These are phyloP conservation scores for Collybia sp. DNA, from an alignment of 768 basidiomycete species.

Conservation along the genomic window DNA sequence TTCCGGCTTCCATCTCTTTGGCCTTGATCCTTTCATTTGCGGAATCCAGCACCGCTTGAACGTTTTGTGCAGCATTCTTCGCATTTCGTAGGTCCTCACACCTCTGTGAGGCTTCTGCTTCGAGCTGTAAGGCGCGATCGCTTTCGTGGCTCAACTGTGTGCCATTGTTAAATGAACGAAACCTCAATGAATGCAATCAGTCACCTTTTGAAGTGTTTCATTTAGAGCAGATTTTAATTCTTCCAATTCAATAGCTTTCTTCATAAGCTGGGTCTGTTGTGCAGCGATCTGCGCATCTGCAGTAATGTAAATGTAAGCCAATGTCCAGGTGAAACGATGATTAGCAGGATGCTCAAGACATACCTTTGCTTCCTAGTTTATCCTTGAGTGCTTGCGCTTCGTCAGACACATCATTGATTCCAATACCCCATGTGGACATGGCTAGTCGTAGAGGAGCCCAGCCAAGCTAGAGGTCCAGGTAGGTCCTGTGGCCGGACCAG, in stretches of 20 bases:
- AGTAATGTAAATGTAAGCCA: too few relatives aligned
- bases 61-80: constrained; percentile 46
- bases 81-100: constrained; percentile 57
- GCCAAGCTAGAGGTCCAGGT: not conserved
- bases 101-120: constrained; percentile 41
- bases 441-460: constrained; percentile 12
- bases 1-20: constrained; percentile 43
- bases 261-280: constrained; percentile 37
- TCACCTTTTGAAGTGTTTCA: constrained; percentile 43
- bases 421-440: constrained; percentile 47
- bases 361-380: constrained; percentile 48
- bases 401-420: constrained; percentile 41
- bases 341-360: constrained; percentile 7
- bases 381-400: constrained; percentile 42
- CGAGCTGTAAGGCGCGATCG: constrained; percentile 49
- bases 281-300: constrained; percentile 34
- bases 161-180: too few relatives aligned
- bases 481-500: too few relatives aligned
- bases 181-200: too few relatives aligned
- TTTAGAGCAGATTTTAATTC: constrained; percentile 38
- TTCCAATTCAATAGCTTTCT: constrained; percentile 34
- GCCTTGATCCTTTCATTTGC: constrained; percentile 48
- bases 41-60: constrained; percentile 39
- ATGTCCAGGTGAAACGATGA: constrained; percentile 27
- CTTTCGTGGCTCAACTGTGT: constrained; percentile 53